These are phyloP conservation scores for Phytophthora macrochlamydospora DNA, from an alignment of 352 stramenopile species.

Conservation along the genomic window DNA sequence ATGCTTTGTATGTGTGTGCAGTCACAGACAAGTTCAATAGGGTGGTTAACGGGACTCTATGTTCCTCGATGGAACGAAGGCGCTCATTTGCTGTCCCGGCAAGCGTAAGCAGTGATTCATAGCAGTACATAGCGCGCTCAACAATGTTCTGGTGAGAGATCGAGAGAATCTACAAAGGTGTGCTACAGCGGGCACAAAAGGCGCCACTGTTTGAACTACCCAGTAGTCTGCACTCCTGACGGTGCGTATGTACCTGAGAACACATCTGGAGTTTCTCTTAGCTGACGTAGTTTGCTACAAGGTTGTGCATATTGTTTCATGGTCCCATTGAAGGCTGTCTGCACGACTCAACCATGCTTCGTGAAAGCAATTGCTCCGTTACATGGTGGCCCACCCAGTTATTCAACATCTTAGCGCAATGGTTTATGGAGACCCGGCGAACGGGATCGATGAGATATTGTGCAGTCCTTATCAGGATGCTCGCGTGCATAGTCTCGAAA, in stretches of 20 bases:
- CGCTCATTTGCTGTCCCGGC: conserved; percentile 6
- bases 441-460: conserved; percentile 1
- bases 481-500: neutral
- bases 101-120: neutral
- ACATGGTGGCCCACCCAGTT: neutral
- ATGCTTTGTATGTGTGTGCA: neutral
- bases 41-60: conserved; percentile 3
- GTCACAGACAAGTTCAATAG: neutral
- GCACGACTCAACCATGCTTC: conserved; percentile 12
- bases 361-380: conserved; percentile 3
- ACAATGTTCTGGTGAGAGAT: conserved; percentile 1
- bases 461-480: conserved; percentile 13
- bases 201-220: conserved; percentile 12
- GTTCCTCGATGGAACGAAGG: conserved; percentile 12
- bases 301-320: conserved; percentile 9
- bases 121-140: neutral
- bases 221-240: conserved; percentile 6
- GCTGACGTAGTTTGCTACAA: no score
- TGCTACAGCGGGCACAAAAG: conserved; percentile 15
- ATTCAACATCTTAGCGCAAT: neutral
- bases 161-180: conserved; percentile 10
- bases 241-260: neutral
- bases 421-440: conserved; percentile 9
- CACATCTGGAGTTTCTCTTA: neutral
- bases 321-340: conserved; percentile 5